Conservation (phyloP, 2,329 filamentous ascomycete genomes). For the Hypoxylon sp. region DNA sequence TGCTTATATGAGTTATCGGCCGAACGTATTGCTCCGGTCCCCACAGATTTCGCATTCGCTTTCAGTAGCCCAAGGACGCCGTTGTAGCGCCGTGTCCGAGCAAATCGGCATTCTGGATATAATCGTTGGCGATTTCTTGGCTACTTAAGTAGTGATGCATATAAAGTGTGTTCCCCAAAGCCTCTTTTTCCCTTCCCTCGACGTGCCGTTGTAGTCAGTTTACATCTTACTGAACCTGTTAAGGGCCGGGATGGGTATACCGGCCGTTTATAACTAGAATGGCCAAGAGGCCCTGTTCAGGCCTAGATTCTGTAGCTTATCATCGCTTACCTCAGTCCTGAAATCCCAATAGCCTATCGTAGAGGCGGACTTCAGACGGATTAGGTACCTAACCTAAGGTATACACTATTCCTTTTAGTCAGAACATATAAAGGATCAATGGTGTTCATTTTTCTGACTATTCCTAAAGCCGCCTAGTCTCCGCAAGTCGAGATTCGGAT, state of each 20-base stretch:
- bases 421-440: background rate
- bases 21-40: slow-evolving; percentile 12
- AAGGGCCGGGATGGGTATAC: too few species aligned
- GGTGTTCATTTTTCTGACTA: background rate
- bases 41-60: slow-evolving; percentile 16
- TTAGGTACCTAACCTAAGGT: too few species aligned
- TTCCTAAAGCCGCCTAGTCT: slow-evolving; percentile 1
- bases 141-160: background rate
- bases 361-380: background rate
- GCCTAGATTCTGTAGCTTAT: too few species aligned
- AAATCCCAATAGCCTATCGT: background rate
- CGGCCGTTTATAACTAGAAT: too few species aligned
- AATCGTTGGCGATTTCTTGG: background rate
- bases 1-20: slow-evolving; percentile 18
- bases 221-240: background rate
- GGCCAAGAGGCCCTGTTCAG: too few species aligned
- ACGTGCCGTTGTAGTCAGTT: background rate
- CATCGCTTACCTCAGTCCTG: background rate
- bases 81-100: background rate
- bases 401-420: background rate
- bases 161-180: background rate
- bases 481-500: background rate
- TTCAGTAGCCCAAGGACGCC: background rate
- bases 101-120: background rate
- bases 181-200: background rate